phyloP scores from a whole-genome alignment of 805 yeast genomes.

The Ascoidea asiatica region DNA sequence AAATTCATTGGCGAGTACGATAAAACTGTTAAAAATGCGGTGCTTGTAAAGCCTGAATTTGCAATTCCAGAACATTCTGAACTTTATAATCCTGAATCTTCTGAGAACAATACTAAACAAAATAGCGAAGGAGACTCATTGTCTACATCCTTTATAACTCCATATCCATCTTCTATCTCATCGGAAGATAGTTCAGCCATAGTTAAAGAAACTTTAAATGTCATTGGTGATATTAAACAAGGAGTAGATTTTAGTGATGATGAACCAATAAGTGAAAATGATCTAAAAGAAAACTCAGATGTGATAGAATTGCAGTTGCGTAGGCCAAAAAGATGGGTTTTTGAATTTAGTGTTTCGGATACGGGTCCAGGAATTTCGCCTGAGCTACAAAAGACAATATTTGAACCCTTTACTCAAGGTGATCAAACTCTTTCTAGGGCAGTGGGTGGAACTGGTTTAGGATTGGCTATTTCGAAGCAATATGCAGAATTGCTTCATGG shows the following conservation, averaged over 20 bases:
- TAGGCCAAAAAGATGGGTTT: constrained; percentile 40
- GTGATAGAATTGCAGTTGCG: too few relatives aligned
- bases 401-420: constrained; percentile 96
- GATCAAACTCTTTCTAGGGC: constrained; percentile 86
- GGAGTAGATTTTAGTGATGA: not conserved
- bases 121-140: not conserved
- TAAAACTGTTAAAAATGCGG: constrained; percentile 17
- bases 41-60: constrained; percentile 12
- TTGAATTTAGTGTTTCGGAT: constrained; percentile 67
- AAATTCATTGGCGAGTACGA: constrained; percentile 64
- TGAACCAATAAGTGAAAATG: not conserved
- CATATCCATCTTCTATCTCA: too few relatives aligned
- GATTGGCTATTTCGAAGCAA: constrained; percentile 80
- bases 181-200: constrained; percentile 3
- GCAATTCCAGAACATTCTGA: constrained; percentile 33
- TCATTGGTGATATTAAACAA: constrained; percentile 1
- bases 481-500: constrained; percentile 88
- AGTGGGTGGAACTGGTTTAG: constrained; percentile 93
- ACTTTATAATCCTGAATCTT: constrained; percentile 12
- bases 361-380: constrained; percentile 93
- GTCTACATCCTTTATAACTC: too few relatives aligned
- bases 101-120: constrained; percentile 7
- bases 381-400: constrained; percentile 67
- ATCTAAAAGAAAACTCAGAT: not conserved
- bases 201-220: not conserved